These are phyloP conservation scores for Claviceps cyperi DNA, from an alignment of 2,329 filamentous ascomycete species.

Conservation along the genomic window DNA sequence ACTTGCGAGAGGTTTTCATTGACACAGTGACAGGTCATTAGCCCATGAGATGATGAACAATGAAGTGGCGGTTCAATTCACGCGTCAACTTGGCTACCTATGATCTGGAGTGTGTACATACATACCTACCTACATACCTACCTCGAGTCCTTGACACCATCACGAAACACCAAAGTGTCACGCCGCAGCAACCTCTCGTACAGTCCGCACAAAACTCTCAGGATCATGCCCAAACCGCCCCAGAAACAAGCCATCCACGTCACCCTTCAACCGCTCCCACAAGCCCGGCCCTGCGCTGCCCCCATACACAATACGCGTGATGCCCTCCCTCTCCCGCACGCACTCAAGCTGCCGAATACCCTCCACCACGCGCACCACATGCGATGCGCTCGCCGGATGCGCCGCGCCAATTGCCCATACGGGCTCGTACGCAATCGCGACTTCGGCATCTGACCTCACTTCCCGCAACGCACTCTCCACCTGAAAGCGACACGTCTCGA, in stretches of 20 bases:
- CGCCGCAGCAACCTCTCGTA: constrained; percentile 50
- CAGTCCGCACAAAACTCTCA: constrained; percentile 54
- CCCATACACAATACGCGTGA: constrained; percentile 62
- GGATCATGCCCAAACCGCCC: constrained; percentile 72
- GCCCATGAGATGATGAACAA: too few species aligned
- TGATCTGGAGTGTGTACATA: too few species aligned
- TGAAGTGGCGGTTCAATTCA: too few species aligned
- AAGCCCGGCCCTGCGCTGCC: constrained; percentile 71
- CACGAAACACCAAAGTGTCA: constrained; percentile 7
- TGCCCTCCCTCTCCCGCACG: constrained; percentile 34
- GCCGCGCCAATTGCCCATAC: constrained; percentile 77
- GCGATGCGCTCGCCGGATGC: constrained; percentile 54
- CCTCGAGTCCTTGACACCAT: too few species aligned
- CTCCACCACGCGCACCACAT: constrained; percentile 57
- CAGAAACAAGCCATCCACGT: constrained; percentile 67
- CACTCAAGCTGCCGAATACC: constrained; percentile 42
- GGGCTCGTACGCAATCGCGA: constrained; percentile 74
- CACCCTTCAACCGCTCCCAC: constrained; percentile 50
- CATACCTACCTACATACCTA: too few species aligned
- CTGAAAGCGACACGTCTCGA: constrained; percentile 52
- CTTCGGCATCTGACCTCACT: constrained; percentile 47
- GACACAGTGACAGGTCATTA: too few species aligned
- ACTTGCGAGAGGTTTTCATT: too few species aligned
- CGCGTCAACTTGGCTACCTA: too few species aligned
- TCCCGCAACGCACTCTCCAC: constrained; percentile 47